These are phyloP conservation scores for Dendrostoma leiphaemia DNA, from an alignment of 2,329 filamentous ascomycete genomes.

Conservation along the genomic window DNA sequence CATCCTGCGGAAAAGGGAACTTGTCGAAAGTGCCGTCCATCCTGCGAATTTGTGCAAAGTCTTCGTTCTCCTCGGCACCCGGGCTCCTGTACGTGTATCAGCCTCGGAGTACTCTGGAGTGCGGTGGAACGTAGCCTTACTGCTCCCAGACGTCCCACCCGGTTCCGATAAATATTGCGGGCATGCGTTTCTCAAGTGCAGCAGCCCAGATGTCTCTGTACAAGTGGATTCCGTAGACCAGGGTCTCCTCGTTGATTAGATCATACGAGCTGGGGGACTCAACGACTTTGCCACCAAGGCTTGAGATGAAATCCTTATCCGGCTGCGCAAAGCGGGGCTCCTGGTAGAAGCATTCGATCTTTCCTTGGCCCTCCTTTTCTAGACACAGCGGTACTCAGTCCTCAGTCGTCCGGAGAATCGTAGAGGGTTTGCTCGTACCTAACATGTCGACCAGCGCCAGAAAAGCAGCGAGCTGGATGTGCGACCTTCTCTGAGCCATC, in stretches of 20 bases:
- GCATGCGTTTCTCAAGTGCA: slow-evolving; percentile 44
- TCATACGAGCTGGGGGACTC: slow-evolving; percentile 53
- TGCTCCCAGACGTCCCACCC: slow-evolving; percentile 49
- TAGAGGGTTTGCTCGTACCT: slow-evolving; percentile 28
- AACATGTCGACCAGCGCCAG: slow-evolving; percentile 43
- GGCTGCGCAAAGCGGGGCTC: slow-evolving; percentile 50
- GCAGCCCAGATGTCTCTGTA: slow-evolving; percentile 52
- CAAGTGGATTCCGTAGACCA: slow-evolving; percentile 64
- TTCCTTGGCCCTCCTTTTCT: slow-evolving; percentile 23
- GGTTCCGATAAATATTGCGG: slow-evolving; percentile 59
- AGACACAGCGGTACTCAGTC: neutral
- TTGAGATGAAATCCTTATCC: slow-evolving; percentile 51
- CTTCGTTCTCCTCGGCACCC: slow-evolving; percentile 15
- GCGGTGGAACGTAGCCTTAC: slow-evolving; percentile 31
- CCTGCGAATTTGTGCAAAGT: slow-evolving; percentile 31
- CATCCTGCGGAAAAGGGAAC: slow-evolving; percentile 37
- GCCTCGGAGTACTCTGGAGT: neutral
- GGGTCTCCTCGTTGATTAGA: slow-evolving; percentile 42
- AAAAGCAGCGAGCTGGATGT: slow-evolving; percentile 54
- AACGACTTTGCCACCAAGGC: slow-evolving; percentile 52
- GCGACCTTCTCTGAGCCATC: slow-evolving; percentile 44
- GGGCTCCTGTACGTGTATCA: neutral
- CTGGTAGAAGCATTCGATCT: slow-evolving; percentile 49
- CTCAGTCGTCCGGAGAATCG: neutral
- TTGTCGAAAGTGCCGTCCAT: slow-evolving; percentile 31